These are phyloP conservation scores for Lipomyces yamadae DNA, from an alignment of 805 yeast species.

Conservation along the genomic window DNA sequence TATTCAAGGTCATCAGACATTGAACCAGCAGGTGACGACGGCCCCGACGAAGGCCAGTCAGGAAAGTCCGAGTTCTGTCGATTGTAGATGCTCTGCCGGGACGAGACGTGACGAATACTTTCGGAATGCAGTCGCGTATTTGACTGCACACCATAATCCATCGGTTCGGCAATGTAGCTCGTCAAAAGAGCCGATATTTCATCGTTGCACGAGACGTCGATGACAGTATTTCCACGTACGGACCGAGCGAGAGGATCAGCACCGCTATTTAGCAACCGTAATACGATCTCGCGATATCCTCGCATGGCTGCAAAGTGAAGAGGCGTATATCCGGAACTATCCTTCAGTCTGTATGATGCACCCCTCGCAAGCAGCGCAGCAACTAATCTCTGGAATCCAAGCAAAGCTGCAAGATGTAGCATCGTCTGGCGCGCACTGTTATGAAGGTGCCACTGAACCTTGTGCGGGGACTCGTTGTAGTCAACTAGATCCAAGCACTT, in stretches of 20 bases:
- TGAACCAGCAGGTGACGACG: conserved; percentile 35
- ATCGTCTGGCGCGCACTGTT: conserved; percentile 85
- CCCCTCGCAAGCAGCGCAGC: conserved; percentile 66
- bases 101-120: conserved; percentile 7
- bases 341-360: conserved; percentile 65
- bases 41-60: conserved; percentile 37
- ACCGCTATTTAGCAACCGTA: conserved; percentile 63
- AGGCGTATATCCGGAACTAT: conserved; percentile 83
- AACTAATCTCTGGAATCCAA: conserved; percentile 68
- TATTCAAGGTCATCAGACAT: conserved; percentile 20
- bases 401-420: conserved; percentile 80
- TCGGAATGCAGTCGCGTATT: background rate
- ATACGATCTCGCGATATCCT: conserved; percentile 72
- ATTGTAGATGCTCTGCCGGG: conserved; percentile 3
- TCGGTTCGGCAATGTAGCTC: conserved; percentile 3
- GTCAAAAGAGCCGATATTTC: conserved; percentile 18
- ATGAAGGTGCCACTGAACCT: conserved; percentile 79
- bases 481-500: conserved; percentile 67
- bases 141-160: background rate
- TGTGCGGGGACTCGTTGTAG: conserved; percentile 52
- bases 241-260: conserved; percentile 62
- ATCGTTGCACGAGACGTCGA: conserved; percentile 39
- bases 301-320: conserved; percentile 81
- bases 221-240: conserved; percentile 50
- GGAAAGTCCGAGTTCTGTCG: conserved; percentile 26